Evolutionary conservation across 345 rosid genomes (phyloP).

Genomic region (Moricandia arvensis): DNA sequence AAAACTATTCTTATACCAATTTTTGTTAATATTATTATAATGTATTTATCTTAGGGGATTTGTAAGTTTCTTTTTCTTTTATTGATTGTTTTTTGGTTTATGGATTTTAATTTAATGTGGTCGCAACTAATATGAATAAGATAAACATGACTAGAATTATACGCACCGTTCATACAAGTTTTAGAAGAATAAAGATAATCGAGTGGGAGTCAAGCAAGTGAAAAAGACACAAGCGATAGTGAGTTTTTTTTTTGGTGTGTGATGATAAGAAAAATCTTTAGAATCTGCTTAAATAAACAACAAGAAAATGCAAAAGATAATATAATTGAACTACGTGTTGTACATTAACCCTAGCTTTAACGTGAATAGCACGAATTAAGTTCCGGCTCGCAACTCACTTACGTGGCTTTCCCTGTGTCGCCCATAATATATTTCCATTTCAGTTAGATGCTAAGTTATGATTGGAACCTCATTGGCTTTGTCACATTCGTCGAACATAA

Average conservation of each 20-base stretch:
- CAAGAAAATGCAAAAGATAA: not conserved
- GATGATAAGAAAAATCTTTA: slow-evolving; percentile 3
- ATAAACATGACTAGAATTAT: not conserved
- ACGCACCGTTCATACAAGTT: slow-evolving; percentile 12
- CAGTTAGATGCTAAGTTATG: not conserved
- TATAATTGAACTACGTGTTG: slow-evolving; percentile 19
- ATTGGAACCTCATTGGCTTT: not conserved
- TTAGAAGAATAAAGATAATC: not conserved
- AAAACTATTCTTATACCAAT: too few species aligned
- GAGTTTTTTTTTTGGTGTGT: not conserved
- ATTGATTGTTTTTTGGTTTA: too few species aligned
- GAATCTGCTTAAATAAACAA: not conserved
- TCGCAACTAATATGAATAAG: too few species aligned
- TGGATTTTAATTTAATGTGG: too few species aligned
- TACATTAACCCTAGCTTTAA: slow-evolving; percentile 25
- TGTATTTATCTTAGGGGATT: too few species aligned
- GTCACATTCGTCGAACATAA: slow-evolving; percentile 15
- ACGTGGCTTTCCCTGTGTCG: slow-evolving; percentile 17
- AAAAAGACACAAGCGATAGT: slow-evolving; percentile 25
- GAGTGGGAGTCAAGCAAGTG: slow-evolving; percentile 15
- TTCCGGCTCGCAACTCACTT: slow-evolving; percentile 9
- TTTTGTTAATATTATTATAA: too few species aligned
- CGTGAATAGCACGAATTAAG: slow-evolving; percentile 30
- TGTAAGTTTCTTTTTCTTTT: too few species aligned
- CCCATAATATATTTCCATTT: slow-evolving; percentile 5